Base-by-base conservation (phyloP, 2,329 filamentous ascomycete species). In the Alternaria incomplexa region DNA sequence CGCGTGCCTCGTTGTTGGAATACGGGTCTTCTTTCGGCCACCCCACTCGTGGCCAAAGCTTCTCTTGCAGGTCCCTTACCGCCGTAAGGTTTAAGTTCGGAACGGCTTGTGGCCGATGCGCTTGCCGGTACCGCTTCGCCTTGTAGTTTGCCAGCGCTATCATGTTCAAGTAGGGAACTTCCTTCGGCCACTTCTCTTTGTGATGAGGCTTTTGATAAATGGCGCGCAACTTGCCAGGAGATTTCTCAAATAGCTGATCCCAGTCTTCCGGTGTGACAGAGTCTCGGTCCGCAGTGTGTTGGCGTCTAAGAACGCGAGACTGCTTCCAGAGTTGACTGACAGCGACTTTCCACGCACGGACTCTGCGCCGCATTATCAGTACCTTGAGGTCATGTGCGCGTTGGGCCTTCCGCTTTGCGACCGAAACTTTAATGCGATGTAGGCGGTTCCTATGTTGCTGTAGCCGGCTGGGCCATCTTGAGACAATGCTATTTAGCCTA, bases 231-330 rank as follows among this genome's bases (percentile, higher is more conserved):
- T 59, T 54, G 8, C 56, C 40, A 28, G 20, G 13, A 12, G 13
- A 17, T 11, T 48, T 26, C n/a, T n/a, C 36, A 12, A 20, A 36
- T 13, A 32, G 23, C 11, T 30, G 25, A 32, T 59, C 26, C 47
- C 56, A 59, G 11, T 59, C 48, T 25, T 11, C 40, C 6, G 48
- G 25, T 26, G 56, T 53, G 20, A 59, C 56, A n/a, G 40, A 59
- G 8, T 17, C 44, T 9, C 23, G 23, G 36, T 59, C 25, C 9
- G 23, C 48, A 10, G 11, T n/a, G 9, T 59, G 11, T 43, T 45
- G 26, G 13, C 22, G 13, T 9, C 9, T 32, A 10, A 53, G 28
- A 26, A 10, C 40, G 12, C 40, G 10, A 13, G 50, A 10, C 17
- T 53, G 12, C 17, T 32, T 46, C 2, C 13, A 12, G 13, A 59